Base-by-base conservation (phyloP, 1,284 basidiomycete species). In the Tilletia caries region DNA sequence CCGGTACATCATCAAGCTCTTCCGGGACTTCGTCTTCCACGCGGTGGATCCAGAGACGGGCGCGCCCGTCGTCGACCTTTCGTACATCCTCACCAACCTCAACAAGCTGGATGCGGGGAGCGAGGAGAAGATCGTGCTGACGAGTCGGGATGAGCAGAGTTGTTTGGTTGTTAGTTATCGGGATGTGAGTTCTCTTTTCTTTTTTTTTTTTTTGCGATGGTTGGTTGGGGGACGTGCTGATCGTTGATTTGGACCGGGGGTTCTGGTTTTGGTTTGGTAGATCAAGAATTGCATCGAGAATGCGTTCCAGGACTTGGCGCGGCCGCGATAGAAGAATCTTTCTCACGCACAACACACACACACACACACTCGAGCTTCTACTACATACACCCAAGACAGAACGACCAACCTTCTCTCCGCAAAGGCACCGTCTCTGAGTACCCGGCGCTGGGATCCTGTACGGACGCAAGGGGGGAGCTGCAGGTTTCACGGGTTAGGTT, bases 11-110 rank as follows among this genome's bases (percentile, higher is more conserved):
- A 88, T 98, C 86, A 97, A 96, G 86, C 88, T 99, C 65, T 98
- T 99, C 88, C 89, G 96, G 33, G 96, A 99, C 85, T 95, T 93
- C 80, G 94, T 98, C 54, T 99, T 99, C 85, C 96, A 99, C 83
- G 92, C 95, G 79, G 91, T 96, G 54, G 93, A 96, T 76, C 92
- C 94, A 79, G 54, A 67, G 33, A 88, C 90, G 72, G 92, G 93
- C 12, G 90, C 91, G 70, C 95, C 96, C 0, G 89, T 97, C 13
- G 87, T 98, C 67, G 95, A 96, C 82, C 85, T 83, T 64, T 79
- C 75, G 64, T 79, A 83, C 70, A 75, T 82, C 44, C 71, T 83
- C 13, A 74, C 73, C 67, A 82, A 82, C 68, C 72, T 83, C 29
- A 83, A 83, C 75, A 82, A 82, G 91, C 89, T 98, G 67, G 95